A percentile compares a stretch with the other conserved stretches of the same genome.
Conservation (phyloP, 2,329 filamentous ascomycete species). For the Ceratocystiopsis brevicomis region DNA sequence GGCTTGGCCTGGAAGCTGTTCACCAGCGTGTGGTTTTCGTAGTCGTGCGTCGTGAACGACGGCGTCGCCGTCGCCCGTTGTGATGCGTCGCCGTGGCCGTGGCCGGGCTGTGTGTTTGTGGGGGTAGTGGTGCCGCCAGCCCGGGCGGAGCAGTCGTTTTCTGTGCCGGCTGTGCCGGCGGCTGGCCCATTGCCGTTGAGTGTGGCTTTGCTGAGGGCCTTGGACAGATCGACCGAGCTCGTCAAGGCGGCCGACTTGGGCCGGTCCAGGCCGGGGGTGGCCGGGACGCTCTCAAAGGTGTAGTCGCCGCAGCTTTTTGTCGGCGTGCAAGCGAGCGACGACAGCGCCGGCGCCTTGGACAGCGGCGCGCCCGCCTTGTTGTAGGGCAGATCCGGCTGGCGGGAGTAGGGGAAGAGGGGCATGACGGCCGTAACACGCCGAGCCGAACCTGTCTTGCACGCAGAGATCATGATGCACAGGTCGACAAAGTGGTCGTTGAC, state of each 20-base stretch:
- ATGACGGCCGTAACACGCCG: slow-evolving; percentile 85
- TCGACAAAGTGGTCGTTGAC: slow-evolving; percentile 96
- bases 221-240: slow-evolving; percentile 56
- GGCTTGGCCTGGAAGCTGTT: slow-evolving; percentile 57
- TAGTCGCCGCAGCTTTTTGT: slow-evolving; percentile 33
- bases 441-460: slow-evolving; percentile 71
- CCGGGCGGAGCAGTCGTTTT: slow-evolving; percentile 12
- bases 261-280: slow-evolving; percentile 59
- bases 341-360: slow-evolving; percentile 34
- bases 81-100: slow-evolving; percentile 20
- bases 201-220: slow-evolving; percentile 42
- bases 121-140: slow-evolving; percentile 17
- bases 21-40: slow-evolving; percentile 36
- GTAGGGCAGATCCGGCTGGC: slow-evolving; percentile 44
- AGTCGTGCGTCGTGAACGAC: slow-evolving; percentile 45
- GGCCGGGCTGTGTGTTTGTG: slow-evolving; percentile 11
- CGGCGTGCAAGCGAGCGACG: slow-evolving; percentile 21
- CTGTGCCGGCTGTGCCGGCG: slow-evolving; percentile 9
- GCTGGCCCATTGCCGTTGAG: slow-evolving; percentile 19
- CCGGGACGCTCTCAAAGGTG: slow-evolving; percentile 83
- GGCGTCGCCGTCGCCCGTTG: slow-evolving; percentile 16
- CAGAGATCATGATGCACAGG: slow-evolving; percentile 94
- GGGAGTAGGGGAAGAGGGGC: slow-evolving; percentile 88
- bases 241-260: slow-evolving; percentile 44
- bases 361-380: slow-evolving; percentile 51